These are phyloP conservation scores for Rhodamnia rubescens DNA, from an alignment of 345 rosid genomes.

Conservation along the genomic window DNA sequence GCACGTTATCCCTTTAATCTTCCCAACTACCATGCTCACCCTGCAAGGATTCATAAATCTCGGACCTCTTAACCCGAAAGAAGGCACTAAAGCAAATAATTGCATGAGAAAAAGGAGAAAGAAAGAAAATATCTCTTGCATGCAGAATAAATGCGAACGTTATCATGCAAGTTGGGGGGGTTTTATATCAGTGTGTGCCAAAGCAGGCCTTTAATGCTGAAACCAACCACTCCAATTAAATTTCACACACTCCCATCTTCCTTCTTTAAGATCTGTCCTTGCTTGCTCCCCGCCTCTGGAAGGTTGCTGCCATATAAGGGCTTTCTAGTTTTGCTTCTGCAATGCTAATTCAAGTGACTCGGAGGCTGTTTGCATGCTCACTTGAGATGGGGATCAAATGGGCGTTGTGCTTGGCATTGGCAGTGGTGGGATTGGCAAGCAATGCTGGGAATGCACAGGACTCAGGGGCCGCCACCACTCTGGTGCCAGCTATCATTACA, in stretches of 20 bases:
- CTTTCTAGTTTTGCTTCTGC: background rate
- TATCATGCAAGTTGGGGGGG: background rate
- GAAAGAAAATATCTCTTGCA: background rate
- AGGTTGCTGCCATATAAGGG: background rate
- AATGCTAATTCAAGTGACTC: background rate
- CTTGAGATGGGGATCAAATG: background rate
- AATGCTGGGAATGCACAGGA: slow-evolving; percentile 1
- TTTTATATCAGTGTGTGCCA: background rate
- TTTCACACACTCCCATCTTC: background rate
- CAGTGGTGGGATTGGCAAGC: background rate
- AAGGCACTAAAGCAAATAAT: background rate
- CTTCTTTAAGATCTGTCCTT: background rate
- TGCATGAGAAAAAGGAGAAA: background rate
- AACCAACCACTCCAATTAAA: background rate
- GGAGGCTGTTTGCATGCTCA: background rate
- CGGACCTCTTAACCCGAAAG: background rate
- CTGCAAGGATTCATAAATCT: background rate
- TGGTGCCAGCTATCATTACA: slow-evolving; percentile 62
- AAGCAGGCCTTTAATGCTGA: background rate
- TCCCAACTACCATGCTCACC: background rate
- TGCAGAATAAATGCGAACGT: background rate
- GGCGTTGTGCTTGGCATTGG: background rate
- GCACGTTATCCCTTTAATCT: background rate
- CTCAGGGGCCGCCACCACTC: slow-evolving; percentile 4
- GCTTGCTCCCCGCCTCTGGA: background rate